Percentiles rank a stretch among this genome's conserved stretches.
Conservation (phyloP, 805 yeast genomes). For the Spencermartinsiella europaea region DNA sequence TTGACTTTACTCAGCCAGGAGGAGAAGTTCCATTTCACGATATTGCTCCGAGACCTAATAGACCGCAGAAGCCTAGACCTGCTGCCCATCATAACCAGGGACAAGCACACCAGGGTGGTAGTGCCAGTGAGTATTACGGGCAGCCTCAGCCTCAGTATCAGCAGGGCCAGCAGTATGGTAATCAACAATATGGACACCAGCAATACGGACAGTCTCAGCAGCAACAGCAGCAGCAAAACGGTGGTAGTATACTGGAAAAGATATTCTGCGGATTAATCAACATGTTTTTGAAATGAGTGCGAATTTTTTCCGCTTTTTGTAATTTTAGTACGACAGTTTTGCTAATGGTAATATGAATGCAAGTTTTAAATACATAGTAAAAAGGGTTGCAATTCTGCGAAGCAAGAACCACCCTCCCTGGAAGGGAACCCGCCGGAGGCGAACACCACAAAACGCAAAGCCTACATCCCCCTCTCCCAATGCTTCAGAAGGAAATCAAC, state of each 20-base stretch:
- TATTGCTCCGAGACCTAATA: constrained; percentile 33
- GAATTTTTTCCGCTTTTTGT: background rate
- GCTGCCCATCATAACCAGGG: constrained; percentile 11
- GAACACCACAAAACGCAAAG: background rate
- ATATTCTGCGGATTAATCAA: constrained; percentile 22
- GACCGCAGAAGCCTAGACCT: constrained; percentile 18
- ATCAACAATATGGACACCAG: constrained; percentile 18
- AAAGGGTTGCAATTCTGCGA: too few species aligned
- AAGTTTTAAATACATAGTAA: too few species aligned
- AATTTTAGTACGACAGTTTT: background rate
- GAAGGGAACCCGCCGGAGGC: too few species aligned
- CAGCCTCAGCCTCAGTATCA: constrained; percentile 5
- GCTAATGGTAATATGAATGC: background rate
- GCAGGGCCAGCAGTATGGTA: constrained; percentile 10
- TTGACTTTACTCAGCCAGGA: constrained; percentile 51
- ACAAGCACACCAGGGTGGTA: background rate
- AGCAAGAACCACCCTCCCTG: too few species aligned
- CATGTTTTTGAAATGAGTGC: constrained; percentile 3
- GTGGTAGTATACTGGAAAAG: constrained; percentile 12
- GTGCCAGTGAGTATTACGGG: constrained; percentile 7
- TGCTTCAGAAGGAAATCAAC: constrained; percentile 71
- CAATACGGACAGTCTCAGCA: too few species aligned
- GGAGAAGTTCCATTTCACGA: constrained; percentile 22
- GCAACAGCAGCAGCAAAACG: constrained; percentile 24
- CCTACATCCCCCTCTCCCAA: constrained; percentile 12